A percentile compares a stretch with the other conserved stretches of the same genome.
These are phyloP conservation scores for Gigaspora rosea DNA, from an alignment of 192 early-diverging fungal species.

Conservation along the genomic window DNA sequence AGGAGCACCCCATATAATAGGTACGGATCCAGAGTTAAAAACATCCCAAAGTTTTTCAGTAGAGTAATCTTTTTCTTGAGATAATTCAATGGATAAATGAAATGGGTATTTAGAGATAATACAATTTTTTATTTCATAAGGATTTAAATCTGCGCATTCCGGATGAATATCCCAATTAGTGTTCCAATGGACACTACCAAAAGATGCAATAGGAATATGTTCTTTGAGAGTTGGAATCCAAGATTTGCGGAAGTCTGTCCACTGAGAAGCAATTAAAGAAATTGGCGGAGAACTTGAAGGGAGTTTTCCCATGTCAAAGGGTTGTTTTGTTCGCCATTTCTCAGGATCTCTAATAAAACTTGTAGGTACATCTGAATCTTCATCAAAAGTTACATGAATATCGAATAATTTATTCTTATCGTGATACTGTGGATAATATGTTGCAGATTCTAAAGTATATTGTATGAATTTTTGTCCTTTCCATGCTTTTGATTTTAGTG, in stretches of 20 bases:
- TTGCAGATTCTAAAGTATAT: background rate
- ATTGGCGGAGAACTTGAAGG: background rate
- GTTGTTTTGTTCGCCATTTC: background rate
- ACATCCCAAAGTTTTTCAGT: slow-evolving; percentile 3
- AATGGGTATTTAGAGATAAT: background rate
- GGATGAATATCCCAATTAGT: background rate
- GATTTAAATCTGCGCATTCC: background rate
- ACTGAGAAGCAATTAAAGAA: background rate
- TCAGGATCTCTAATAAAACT: background rate
- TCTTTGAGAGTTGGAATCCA: background rate
- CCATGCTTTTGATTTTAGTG: background rate
- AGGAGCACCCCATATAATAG: background rate
- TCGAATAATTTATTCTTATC: background rate
- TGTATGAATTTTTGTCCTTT: background rate
- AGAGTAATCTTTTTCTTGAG: background rate
- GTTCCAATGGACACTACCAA: background rate
- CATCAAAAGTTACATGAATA: background rate
- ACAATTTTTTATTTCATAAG: background rate
- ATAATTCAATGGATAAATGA: background rate
- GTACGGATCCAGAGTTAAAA: background rate
- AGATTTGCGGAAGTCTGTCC: background rate
- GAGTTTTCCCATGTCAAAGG: background rate
- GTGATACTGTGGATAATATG: background rate
- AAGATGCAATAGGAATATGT: background rate
- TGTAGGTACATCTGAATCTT: background rate